Base-by-base conservation (phyloP, 805 yeast species). In the Metschnikowia reukaufii region DNA sequence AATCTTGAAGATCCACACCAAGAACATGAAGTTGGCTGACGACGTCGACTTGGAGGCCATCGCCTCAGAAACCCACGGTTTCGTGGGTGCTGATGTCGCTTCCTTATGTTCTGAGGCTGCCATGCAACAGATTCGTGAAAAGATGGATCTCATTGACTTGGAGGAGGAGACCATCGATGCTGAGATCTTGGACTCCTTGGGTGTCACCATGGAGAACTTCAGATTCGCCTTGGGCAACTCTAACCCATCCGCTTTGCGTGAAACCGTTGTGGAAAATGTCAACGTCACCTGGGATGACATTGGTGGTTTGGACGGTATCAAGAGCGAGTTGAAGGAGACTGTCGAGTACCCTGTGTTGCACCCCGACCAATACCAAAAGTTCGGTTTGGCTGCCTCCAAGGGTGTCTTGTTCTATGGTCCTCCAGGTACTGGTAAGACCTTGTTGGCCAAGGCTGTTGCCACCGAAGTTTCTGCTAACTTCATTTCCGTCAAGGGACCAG, bases 41-140 rank as follows among this genome's bases (percentile, higher is more conserved):
- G 98, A 88, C 62, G 99, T 94, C 44, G 97, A 94, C 68, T 80
- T 94, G 61, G 99, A 94, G 76, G 79, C 92, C 34, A 86, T 94
- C 66, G 98, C 99, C 13, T 76, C 95, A 20, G 99, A 94, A 74
- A 94, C 99, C 32, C 99, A 95, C 66, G 99, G 99, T 76, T 94
- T 91, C 64, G 99, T 94, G 50, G 99, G 99, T 77, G 96, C 97
- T 42, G 99, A 94, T 81, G 77, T 94, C 62, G 99, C 99, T 1
- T 91, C 98, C 6, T 78, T 94, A 64, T 94, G 99, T 79, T 90
- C 97, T n/a, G 99, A 95, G 75, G 99, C 99, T 55, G 99, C 99
- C 49, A 94, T 94, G 99, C 99, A 94, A 79, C 99, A 95, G 77
- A 94, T 94, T 64, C 88, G 99, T 74, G 99, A 94, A 74, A 94